A percentile compares a stretch with the other conserved stretches of the same genome.
These are phyloP conservation scores for Candida taoyuanica DNA, from an alignment of 805 yeast genomes.

Conservation along the genomic window DNA sequence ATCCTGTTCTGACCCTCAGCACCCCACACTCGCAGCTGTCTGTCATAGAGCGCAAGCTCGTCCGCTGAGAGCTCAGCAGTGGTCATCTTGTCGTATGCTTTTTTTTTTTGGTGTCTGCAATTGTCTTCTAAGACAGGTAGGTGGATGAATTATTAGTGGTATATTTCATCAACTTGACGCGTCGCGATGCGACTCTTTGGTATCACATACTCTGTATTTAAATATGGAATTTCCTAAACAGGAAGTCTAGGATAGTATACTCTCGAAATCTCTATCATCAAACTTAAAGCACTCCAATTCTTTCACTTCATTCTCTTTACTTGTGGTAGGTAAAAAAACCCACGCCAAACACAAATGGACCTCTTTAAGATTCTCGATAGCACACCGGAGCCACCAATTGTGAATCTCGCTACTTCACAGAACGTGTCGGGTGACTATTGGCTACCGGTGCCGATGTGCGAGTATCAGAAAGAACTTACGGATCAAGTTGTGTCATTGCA, in stretches of 20 bases:
- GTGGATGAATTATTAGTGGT: no score
- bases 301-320: no score
- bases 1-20: conserved; percentile 80
- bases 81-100: conserved; percentile 1
- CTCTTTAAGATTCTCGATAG: conserved; percentile 71
- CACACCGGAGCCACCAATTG: conserved; percentile 78
- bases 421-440: conserved; percentile 56
- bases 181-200: no score
- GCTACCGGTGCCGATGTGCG: conserved; percentile 78
- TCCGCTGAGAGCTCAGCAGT: conserved; percentile 40
- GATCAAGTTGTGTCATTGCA: conserved; percentile 91
- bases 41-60: conserved; percentile 87
- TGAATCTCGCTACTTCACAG: conserved; percentile 30
- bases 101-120: no score
- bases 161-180: no score
- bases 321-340: neutral
- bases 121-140: no score
- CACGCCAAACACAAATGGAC: conserved; percentile 43
- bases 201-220: no score
- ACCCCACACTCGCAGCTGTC: conserved; percentile 96
- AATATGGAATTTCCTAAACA: neutral
- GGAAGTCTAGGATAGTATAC: neutral
- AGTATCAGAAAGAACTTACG: conserved; percentile 81
- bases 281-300: neutral
- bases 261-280: neutral